phyloP scores from a whole-genome alignment of 225 moss, liverwort and hornwort genomes.

The Climacium dendroides region DNA sequence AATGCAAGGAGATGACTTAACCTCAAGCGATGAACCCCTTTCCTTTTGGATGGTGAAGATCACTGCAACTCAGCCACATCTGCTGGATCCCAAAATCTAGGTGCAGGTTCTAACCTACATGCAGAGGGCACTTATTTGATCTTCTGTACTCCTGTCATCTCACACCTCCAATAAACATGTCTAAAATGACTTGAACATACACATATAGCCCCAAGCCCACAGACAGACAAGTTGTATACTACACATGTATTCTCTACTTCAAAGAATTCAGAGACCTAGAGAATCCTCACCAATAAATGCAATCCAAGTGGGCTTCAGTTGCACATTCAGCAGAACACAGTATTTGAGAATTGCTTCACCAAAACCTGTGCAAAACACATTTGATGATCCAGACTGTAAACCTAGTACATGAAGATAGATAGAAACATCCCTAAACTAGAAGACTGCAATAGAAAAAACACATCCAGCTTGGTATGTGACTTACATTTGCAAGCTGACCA shows the following conservation, averaged over 20 bases:
- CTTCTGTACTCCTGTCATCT: background rate
- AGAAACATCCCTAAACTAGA: background rate
- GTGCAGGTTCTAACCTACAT: slow-evolving; percentile 3
- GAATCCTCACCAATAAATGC: background rate
- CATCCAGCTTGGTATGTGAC: background rate
- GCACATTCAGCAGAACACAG: slow-evolving; percentile 1
- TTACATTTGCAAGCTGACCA: slow-evolving; percentile 6
- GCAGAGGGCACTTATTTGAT: background rate
- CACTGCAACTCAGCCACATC: background rate
- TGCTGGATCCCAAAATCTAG: background rate
- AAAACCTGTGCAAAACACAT: slow-evolving; percentile 6
- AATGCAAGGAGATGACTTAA: background rate
- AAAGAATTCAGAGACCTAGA: background rate
- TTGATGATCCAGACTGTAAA: background rate
- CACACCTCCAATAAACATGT: background rate
- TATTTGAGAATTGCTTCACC: background rate
- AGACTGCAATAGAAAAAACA: background rate
- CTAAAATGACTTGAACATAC: background rate
- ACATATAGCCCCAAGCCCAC: background rate
- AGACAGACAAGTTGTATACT: background rate
- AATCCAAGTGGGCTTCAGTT: background rate
- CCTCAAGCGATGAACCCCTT: background rate
- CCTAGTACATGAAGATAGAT: background rate
- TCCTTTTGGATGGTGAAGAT: background rate
- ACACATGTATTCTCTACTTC: background rate